Evolutionary conservation across 2,329 filamentous ascomycete genomes (phyloP), one percentile per base, ranked within the genome.

Genomic region (Colletotrichum limetticola): DNA sequence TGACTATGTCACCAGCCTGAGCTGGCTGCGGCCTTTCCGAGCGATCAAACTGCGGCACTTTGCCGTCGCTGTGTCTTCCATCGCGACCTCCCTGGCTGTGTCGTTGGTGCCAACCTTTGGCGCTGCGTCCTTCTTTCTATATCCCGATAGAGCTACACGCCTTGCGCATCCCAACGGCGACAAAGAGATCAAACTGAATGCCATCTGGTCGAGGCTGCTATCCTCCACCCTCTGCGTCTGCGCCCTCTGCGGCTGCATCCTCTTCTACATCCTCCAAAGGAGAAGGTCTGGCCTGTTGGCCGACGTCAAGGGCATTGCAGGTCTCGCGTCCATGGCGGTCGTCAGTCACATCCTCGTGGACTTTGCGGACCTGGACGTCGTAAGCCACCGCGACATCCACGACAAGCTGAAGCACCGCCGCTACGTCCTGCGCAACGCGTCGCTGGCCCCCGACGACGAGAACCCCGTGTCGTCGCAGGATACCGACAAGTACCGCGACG

Each of bases 261-360:
- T 94, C 4, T 86, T 93, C 56, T 90, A 87, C 75, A 86, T 91
- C 72, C 87, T 94, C 56, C 88, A 89, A 68, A 85, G 85, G 19
- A 86, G 93, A 26, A 90, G 89, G 52, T 93, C 91, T 4, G 93
- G 93, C 0, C 84, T 95, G 19, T 81, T 91, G 3, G 89, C 89
- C 6, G 91, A 94, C 78, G 92, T 93, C 7, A 91, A 90, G 76
- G 93, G 93, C 6, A 93, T 95, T 64, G 92, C 92, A 1, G 93
- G 93, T 1, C 86, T 94, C 49, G 93, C 93, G 6, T 90, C 92
- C 68, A 94, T 95, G 92, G 92, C 93, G 11, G 92, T 93, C 3
- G 89, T 90, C 74, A 91, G 89, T 75, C 92, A 94, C 76, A 93
- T 94, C 78, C 83, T 94, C 75, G 91, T 91, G 81, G 93, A 95